Base-by-base conservation (phyloP, 495 filamentous ascomycete genomes). In the Penicillium coprophilum region DNA sequence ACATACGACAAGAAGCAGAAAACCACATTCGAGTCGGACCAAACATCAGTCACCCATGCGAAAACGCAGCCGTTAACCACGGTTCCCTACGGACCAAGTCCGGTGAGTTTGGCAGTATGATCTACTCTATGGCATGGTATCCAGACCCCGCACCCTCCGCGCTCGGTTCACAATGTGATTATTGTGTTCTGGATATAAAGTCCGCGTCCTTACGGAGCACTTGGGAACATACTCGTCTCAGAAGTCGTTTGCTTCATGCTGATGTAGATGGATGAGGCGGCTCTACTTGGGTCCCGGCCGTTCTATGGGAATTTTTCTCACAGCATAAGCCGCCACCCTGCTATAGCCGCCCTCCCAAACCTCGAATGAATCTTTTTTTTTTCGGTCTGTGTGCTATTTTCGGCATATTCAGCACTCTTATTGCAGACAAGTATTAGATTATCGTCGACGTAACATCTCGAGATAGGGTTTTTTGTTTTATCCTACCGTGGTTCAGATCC, bases 401-500 rank as follows among this genome's bases (percentile, higher is more conserved):
- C 1, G 7, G 32, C 47, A 23, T 38, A 11, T 34, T 3, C 32
- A 12, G 13, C 21, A 4, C n/a, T 17, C 13, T 19, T n/a, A 10
- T 24, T 4, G 19, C 2, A 32, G 10, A n/a, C n/a, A n/a, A 8
- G 7, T 21, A 53, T 32, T 21, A 2, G 6, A 23, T 53, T 43
- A 19, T 45, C 6, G 20, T 39, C 27, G 17, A 52, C 41, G 23
- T 31, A 52, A 23, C 41, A 36, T 36, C 9, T 15, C 12, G 5
- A 19, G n/a, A 8, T 24, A 23, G 12, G 20, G 13, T 23, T 45
- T 19, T 11, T 3, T n/a, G 13, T 23, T 45, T 19, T 11, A 6
- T n/a, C 12, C 7, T 53, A 45, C 51, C 51, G 20, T 53, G 51
- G 51, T 45, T 53, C 51, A 17, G 41, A 38, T 34, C 43, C 51